Base-by-base conservation (phyloP, 106 monocot species). In the Dendrobium officinale region DNA sequence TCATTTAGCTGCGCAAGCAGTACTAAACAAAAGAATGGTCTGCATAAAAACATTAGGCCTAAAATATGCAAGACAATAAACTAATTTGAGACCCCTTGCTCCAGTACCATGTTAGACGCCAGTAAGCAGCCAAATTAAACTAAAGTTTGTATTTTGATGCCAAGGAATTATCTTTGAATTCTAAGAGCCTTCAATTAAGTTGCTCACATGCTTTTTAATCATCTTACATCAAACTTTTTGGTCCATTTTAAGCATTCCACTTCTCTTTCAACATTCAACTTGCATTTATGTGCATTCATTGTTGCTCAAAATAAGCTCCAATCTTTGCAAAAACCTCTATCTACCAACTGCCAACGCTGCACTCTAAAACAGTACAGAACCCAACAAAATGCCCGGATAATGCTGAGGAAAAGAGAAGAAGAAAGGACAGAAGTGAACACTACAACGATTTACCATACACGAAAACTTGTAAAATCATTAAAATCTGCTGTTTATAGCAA, bases 181-280 rank as follows among this genome's bases (percentile, higher is more conserved):
- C 1, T 13, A 51, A 15, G 13, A 51, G 13, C 16, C 51, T 51
- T 51, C 15, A 15, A 51, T 11, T 13, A 51, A 51, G 13, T 13
- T 51, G 16, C 51, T 51, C 51, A 0, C 51, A 51, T 51, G 13
- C 51, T 51, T 51, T 51, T 1, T 64, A 64, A 8, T 64, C 64
- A 64, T 22, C n/a, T 64, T n/a, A 22, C 26, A 56, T 22, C n/a
- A 61, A 61, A 22, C 61, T 61, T 22, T 61, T 61, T 61, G 22
- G 61, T 61, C 61, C 61, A 61, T 22, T 22, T 61, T 61, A 20
- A 61, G 22, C 20, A 61, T 61, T 61, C 2, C n/a, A 61, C 20
- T 61, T 61, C 61, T 22, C 61, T 61, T 61, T 61, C 61, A 61
- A 61, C 61, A 61, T 61, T 61, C 61, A 61, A 61, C 8, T 22